Base-by-base conservation (phyloP, 2,329 filamentous ascomycete species). In the Phialocephala subalpina region DNA sequence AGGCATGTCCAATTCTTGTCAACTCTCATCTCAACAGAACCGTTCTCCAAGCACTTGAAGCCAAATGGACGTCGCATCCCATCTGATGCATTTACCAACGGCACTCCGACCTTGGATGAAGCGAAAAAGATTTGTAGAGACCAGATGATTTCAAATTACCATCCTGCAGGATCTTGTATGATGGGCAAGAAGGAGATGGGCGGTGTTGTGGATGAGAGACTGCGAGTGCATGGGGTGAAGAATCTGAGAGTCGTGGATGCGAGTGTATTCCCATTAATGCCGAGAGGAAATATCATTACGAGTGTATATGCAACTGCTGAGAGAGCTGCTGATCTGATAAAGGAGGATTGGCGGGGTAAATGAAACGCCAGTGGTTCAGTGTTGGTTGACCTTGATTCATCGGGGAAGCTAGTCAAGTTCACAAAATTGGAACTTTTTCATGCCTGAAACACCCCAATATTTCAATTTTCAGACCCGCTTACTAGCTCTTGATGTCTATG, bases 161-260 rank as follows among this genome's bases (percentile, higher is more conserved):
- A 73, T 62, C 64, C 68, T 11, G 59, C 58, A 5, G 69, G 69
- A 1, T 70, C 65, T 1, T 69, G 67, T 36, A 58, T 67, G 1
- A 72, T 73, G 70, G 35, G 67, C 16, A 65, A 69, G 7, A 62
- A 58, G 38, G 66, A 68, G 9, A 58, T 64, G 16, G 72, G 71
- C 0, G 70, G 71, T 12, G 69, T 73, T n/a, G 70, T 71, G 35
- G 64, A 71, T 58, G 27, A 49, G 6, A 49, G 61, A n/a, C 58
- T 73, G 36, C 62, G 42, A n/a, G 69, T 73, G 8, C 72, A 71
- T 56, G 71, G 71, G 6, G 62, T 63, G 18, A 63, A 55, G 27
- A 59, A 59, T 3, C n/a, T 64, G 20, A 60, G 62, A 35, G 36
- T 64, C 14, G 62, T 60, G 22, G 62, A 64, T 60, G 62, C 62